A percentile compares a stretch with the other conserved stretches of the same genome.
Conservation (phyloP, 257 asterid genomes). For the Solanum pinnatisectum region DNA sequence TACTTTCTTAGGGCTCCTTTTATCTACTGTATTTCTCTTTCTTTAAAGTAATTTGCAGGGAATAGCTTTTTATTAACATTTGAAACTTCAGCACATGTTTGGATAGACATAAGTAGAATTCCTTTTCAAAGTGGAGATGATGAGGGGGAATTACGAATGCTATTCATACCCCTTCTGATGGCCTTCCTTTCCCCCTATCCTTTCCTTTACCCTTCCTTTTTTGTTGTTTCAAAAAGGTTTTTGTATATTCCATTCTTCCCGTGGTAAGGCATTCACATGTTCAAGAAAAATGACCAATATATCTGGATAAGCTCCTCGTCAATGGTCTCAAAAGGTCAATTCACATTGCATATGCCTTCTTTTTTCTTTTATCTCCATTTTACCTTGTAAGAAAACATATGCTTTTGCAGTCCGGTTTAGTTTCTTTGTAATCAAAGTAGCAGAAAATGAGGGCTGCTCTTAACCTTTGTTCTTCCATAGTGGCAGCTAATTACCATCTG, state of each 20-base stretch:
- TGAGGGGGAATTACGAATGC: not conserved
- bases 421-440: not conserved
- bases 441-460: not conserved
- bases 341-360: not conserved
- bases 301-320: not conserved
- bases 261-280: not conserved
- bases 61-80: not conserved
- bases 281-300: not conserved
- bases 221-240: not conserved
- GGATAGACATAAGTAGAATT: not conserved
- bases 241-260: not conserved
- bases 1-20: not conserved
- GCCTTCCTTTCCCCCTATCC: not conserved
- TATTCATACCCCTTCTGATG: not conserved
- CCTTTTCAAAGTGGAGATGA: not conserved
- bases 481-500: not conserved
- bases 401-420: not conserved
- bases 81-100: not conserved
- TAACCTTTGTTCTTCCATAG: not conserved
- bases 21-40: not conserved
- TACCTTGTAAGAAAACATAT: not conserved
- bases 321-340: not conserved
- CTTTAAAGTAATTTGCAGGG: not conserved
- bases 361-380: not conserved
- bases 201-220: not conserved